Evolutionary conservation across 305 asterid species (phyloP), one percentile per base, ranked within the genome.

Genomic region (Solanum chacoense): DNA sequence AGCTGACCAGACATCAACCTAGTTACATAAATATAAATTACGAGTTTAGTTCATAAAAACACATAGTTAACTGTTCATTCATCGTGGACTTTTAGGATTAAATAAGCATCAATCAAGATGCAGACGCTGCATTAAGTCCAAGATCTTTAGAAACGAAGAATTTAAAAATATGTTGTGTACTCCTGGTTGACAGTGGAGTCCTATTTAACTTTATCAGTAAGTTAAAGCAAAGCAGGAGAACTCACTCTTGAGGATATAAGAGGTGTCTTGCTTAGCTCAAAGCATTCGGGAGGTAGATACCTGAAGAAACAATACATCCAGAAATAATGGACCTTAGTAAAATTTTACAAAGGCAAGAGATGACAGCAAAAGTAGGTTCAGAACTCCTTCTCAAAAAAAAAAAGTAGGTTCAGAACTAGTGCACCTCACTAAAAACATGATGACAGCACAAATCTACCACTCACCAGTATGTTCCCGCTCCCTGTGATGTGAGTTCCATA

Each of bases 271-370:
- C 88, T 95, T 86, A 97, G 96, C 93, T 97, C 99, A 94, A 97
- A 97, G 95, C 99, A 97, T 90, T 97, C 99, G n/a, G 99, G 99
- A 89, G 99, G 99, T 89, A 97, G 93, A 90, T 97, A 97, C 99
- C 99, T 97, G 93, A 90, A 88, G 89, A 91, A 76, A 80, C 87
- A 89, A 80, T 26, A 31, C 75, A 73, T 38, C 31, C 75, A 73
- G 86, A n/a, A 84, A 29, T 86, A 83, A 35, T 36, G 71, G 78
- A 34, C 84, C 77, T 11, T 22, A 45, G 14, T 14, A 87, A 74
- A 50, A 69, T 6, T 87, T 45, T 76, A 74, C 5, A 16, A 24
- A 87, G 89, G 42, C 26, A n/a, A 75, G 24, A 50, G 8, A 26
- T 45, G 22, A 31, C 28, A 42, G 83, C 20, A 69, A 42, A 87